These are phyloP conservation scores for Comarum palustre DNA, from an alignment of 306 rosid species.

Conservation along the genomic window DNA sequence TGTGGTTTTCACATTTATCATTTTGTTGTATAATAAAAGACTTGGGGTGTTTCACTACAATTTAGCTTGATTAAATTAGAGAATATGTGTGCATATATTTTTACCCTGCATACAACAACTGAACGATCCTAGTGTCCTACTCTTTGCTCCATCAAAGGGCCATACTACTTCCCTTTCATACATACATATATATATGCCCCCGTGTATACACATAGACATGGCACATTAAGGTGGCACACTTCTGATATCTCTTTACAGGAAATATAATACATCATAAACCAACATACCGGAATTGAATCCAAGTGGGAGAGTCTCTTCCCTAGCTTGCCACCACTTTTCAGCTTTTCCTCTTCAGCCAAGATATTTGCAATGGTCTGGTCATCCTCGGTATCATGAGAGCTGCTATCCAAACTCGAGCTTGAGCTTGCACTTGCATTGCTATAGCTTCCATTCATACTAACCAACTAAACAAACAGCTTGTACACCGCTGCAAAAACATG, in stretches of 20 bases:
- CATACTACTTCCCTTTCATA: constrained; percentile 1
- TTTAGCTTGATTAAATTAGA: not conserved
- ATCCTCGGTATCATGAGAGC: constrained; percentile 79
- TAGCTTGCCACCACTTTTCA: constrained; percentile 43
- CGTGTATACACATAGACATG: not conserved
- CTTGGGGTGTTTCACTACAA: not conserved
- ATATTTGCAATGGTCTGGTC: constrained; percentile 79
- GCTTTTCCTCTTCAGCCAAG: constrained; percentile 60
- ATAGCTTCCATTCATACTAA: constrained; percentile 56
- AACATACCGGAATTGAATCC: constrained; percentile 81
- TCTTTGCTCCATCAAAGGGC: constrained; percentile 3
- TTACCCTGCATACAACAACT: not conserved
- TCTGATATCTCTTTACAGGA: not conserved
- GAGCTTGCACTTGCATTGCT: constrained; percentile 67
- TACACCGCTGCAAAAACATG: constrained; percentile 22
- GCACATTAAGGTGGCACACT: not conserved
- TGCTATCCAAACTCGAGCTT: constrained; percentile 81
- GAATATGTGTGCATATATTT: not conserved
- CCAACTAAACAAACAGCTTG: constrained; percentile 13
- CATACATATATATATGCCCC: not conserved
- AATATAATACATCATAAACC: not conserved
- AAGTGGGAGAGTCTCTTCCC: constrained; percentile 90
- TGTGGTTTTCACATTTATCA: not conserved
- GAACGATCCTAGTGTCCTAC: not conserved
- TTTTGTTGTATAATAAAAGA: not conserved